A percentile compares a stretch with the other conserved stretches of the same genome.
Conservation (phyloP, 1,284 basidiomycete genomes). For the Trichosporon sp. region DNA sequence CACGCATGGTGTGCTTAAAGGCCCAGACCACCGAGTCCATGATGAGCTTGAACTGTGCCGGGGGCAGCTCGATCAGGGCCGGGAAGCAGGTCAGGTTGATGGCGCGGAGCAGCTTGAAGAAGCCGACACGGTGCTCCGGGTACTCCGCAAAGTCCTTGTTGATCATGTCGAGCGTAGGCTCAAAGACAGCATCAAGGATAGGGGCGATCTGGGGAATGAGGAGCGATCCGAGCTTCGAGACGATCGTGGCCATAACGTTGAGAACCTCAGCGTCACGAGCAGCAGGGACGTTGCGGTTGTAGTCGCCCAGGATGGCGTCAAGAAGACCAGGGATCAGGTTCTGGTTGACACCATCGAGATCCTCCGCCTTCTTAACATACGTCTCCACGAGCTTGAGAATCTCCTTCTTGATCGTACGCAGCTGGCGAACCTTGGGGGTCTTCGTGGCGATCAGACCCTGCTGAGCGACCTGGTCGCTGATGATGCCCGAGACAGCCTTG, state of each 20-base stretch:
- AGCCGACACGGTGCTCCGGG: constrained; percentile 94
- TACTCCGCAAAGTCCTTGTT: constrained; percentile 98
- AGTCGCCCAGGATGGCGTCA: constrained; percentile 95
- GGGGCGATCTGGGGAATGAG: constrained; percentile 94
- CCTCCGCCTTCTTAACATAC: constrained; percentile 94
- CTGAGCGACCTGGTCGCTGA: constrained; percentile 84
- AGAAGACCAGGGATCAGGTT: constrained; percentile 94
- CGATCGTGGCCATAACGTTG: constrained; percentile 98
- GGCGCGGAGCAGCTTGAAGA: constrained; percentile 92
- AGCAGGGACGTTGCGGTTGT: constrained; percentile 86
- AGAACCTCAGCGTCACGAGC: constrained; percentile 96
- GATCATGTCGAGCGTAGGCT: constrained; percentile 97
- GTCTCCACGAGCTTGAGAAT: constrained; percentile 96
- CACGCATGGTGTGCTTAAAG: constrained; percentile 99
- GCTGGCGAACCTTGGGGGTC: constrained; percentile 90
- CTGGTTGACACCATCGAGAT: constrained; percentile 83
- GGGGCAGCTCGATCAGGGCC: constrained; percentile 78
- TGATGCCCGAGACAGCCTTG: constrained; percentile 96
- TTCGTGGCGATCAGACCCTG: constrained; percentile 91
- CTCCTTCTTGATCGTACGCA: constrained; percentile 98
- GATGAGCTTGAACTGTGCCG: constrained; percentile 93
- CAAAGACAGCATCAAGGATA: constrained; percentile 94
- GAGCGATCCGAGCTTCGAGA: constrained; percentile 71
- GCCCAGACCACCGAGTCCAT: constrained; percentile 99
- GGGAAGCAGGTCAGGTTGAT: constrained; percentile 97